Percentiles rank a stretch among this genome's conserved stretches.
phyloP scores from a whole-genome alignment of 306 rosid species.

The Macrotyloma uniflorum region DNA sequence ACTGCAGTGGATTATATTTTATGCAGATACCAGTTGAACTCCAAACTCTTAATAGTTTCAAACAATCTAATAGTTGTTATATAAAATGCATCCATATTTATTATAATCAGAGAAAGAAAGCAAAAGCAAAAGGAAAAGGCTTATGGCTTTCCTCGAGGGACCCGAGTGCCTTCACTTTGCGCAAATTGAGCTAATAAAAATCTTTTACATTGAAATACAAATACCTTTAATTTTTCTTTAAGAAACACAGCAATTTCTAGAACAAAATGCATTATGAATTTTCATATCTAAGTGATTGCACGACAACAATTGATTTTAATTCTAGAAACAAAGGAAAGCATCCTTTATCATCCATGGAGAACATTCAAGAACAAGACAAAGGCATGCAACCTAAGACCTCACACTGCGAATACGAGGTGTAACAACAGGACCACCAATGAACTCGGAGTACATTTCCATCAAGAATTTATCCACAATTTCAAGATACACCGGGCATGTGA shows the following conservation, averaged over 20 bases:
- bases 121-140: neutral
- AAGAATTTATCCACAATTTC: constrained; percentile 83
- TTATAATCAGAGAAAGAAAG: too few species aligned
- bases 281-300: neutral
- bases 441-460: constrained; percentile 68
- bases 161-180: neutral
- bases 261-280: neutral
- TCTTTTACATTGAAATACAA: neutral
- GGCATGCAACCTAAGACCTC: constrained; percentile 23
- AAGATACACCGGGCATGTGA: constrained; percentile 73
- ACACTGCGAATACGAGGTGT: constrained; percentile 13
- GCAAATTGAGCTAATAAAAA: constrained; percentile 30
- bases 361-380: constrained; percentile 10
- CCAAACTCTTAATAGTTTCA: too few species aligned
- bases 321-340: constrained; percentile 19
- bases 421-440: constrained; percentile 38
- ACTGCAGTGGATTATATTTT: too few species aligned
- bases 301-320: neutral
- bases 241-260: neutral
- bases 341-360: neutral
- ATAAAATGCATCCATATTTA: neutral
- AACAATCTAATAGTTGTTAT: too few species aligned
- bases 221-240: neutral
- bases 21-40: too few species aligned
- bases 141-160: neutral